Evolutionary conservation across 495 filamentous ascomycete species (phyloP).

Genomic region (Bryoglossum gracile): DNA sequence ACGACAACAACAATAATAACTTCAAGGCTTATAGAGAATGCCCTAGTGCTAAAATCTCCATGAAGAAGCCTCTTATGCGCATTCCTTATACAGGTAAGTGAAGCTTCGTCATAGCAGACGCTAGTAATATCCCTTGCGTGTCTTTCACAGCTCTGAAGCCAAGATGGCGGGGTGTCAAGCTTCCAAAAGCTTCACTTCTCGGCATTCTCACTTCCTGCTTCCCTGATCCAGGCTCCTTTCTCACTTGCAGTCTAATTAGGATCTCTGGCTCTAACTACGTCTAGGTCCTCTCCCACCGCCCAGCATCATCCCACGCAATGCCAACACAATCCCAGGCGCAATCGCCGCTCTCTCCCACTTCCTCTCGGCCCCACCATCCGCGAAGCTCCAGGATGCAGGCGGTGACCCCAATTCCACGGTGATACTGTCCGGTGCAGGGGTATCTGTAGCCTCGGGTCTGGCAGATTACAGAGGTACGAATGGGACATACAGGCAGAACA

Average conservation of each 20-base stretch:
- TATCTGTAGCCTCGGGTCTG: slow-evolving; percentile 87
- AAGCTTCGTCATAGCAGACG: no score
- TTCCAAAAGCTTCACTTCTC: no score
- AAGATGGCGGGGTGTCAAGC: no score
- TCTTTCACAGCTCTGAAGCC: no score
- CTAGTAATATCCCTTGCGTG: no score
- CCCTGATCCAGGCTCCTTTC: not conserved
- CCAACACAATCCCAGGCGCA: slow-evolving; percentile 62
- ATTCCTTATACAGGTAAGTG: slow-evolving; percentile 70
- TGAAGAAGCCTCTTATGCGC: slow-evolving; percentile 67
- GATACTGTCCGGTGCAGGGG: slow-evolving; percentile 86
- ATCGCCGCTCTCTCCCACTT: slow-evolving; percentile 69
- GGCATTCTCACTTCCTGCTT: no score
- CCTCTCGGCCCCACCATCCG: slow-evolving; percentile 51
- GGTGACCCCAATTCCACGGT: slow-evolving; percentile 48
- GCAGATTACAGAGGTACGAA: slow-evolving; percentile 87
- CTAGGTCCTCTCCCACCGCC: slow-evolving; percentile 64
- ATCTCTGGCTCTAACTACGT: not conserved
- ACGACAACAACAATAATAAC: no score
- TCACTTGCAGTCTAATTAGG: not conserved
- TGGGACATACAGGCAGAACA: slow-evolving; percentile 89
- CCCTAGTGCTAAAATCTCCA: no score
- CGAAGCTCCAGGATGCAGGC: slow-evolving; percentile 31
- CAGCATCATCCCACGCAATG: slow-evolving; percentile 61
- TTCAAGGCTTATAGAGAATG: no score